A percentile compares a stretch with the other conserved stretches of the same genome.
Conservation (phyloP, 2,329 filamentous ascomycete genomes). For the Emericellopsis atlantica region DNA sequence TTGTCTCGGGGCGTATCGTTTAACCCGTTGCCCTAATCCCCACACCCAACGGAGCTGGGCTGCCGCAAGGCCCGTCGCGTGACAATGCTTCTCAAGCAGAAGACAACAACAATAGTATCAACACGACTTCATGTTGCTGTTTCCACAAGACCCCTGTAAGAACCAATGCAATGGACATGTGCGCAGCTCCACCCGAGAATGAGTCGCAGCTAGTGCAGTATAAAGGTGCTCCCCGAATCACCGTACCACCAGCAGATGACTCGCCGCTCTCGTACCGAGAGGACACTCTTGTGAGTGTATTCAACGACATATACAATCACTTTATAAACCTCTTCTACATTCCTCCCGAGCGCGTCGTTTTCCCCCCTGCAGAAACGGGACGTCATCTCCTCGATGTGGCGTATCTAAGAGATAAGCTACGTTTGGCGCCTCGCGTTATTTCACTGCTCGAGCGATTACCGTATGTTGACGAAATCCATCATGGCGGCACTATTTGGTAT, state of each 20-base stretch:
- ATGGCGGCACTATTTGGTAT: neutral
- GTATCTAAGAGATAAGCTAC: neutral
- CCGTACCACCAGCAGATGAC: neutral
- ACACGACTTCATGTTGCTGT: no score
- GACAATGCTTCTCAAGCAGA: conserved; percentile 47
- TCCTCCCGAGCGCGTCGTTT: neutral
- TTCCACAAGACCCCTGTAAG: no score
- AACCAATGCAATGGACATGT: no score
- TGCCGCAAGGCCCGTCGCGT: conserved; percentile 51
- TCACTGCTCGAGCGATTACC: neutral
- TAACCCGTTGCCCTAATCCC: conserved; percentile 42
- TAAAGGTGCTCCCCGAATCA: neutral
- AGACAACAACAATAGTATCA: conserved; percentile 30
- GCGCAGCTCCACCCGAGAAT: no score
- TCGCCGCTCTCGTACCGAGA: neutral
- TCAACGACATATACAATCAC: neutral
- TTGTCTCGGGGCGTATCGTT: conserved; percentile 13
- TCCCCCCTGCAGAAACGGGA: neutral
- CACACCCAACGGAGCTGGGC: conserved; percentile 37
- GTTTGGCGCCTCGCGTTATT: neutral
- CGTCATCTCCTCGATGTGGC: neutral
- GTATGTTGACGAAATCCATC: neutral
- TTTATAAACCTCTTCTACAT: neutral
- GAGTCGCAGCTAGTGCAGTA: no score
- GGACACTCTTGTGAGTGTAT: neutral